These are phyloP conservation scores for Colletotrichum siamense DNA, from an alignment of 2,329 filamentous ascomycete genomes.

Conservation along the genomic window DNA sequence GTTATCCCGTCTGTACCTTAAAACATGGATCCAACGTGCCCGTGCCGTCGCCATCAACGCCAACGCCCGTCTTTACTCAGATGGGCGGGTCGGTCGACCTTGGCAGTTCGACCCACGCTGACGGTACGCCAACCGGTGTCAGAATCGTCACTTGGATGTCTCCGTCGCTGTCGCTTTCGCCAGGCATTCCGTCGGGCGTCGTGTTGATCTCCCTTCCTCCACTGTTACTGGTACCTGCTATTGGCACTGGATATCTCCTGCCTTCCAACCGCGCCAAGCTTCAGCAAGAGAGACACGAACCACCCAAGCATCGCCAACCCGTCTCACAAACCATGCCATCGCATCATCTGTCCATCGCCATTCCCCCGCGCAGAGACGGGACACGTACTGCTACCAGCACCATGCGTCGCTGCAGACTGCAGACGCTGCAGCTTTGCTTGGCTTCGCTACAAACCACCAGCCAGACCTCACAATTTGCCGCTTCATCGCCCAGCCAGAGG, in stretches of 20 bases:
- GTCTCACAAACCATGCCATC: conserved; percentile 18
- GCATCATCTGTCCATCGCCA: neutral
- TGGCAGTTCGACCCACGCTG: conserved; percentile 18
- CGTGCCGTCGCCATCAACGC: neutral
- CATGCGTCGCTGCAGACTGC: neutral
- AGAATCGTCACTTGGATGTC: neutral
- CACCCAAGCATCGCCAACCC: neutral
- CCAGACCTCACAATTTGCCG: conserved; percentile 10
- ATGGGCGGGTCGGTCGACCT: conserved; percentile 14
- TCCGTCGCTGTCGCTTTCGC: neutral
- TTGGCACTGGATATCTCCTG: neutral
- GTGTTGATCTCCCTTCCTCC: neutral
- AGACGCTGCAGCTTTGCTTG: neutral
- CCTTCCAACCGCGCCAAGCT: conserved; percentile 6
- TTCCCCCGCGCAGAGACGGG: neutral
- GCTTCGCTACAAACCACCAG: neutral
- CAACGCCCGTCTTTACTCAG: conserved; percentile 4
- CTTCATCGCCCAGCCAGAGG: conserved; percentile 11
- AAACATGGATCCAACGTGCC: conserved; percentile 17
- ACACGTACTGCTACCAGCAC: neutral
- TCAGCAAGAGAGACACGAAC: neutral
- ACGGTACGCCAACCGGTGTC: conserved; percentile 13
- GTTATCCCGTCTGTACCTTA: neutral
- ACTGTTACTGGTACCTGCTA: neutral
- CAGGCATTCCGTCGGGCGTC: neutral